These are phyloP conservation scores for Inga oerstediana DNA, from an alignment of 306 rosid species.

Conservation along the genomic window DNA sequence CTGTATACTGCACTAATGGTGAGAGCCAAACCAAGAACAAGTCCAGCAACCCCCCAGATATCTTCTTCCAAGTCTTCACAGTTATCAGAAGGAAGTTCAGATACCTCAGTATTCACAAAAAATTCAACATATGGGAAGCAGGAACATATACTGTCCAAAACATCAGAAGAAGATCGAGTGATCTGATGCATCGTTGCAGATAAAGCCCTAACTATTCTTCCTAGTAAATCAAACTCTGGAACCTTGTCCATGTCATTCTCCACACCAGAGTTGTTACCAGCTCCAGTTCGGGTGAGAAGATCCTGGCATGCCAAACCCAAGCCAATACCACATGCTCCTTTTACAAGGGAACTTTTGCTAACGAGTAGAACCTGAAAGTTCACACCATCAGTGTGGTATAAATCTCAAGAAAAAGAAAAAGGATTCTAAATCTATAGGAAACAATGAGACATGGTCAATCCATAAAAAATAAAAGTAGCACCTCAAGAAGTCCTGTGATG, in stretches of 20 bases:
- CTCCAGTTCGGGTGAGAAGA: slow-evolving; percentile 77
- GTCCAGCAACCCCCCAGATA: slow-evolving; percentile 96
- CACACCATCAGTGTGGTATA: slow-evolving; percentile 22
- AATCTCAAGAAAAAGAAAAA: not conserved
- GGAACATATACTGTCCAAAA: slow-evolving; percentile 62
- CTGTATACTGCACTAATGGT: slow-evolving; percentile 72
- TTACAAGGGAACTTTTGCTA: slow-evolving; percentile 81
- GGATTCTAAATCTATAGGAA: slow-evolving; percentile 1
- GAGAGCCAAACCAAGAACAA: slow-evolving; percentile 84
- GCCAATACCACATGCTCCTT: slow-evolving; percentile 96
- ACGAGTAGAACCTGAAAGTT: slow-evolving; percentile 67
- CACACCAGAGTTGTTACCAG: slow-evolving; percentile 50
- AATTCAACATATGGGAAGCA: slow-evolving; percentile 47
- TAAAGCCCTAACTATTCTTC: slow-evolving; percentile 62
- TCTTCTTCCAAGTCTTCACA: slow-evolving; percentile 72
- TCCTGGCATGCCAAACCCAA: slow-evolving; percentile 91
- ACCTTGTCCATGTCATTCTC: slow-evolving; percentile 47
- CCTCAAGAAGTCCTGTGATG: slow-evolving; percentile 87
- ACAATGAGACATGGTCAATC: slow-evolving; percentile 13
- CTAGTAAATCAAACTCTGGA: slow-evolving; percentile 67
- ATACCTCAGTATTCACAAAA: slow-evolving; percentile 39
- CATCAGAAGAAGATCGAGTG: slow-evolving; percentile 60
- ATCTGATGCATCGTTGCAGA: slow-evolving; percentile 53
- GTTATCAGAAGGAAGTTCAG: slow-evolving; percentile 47
- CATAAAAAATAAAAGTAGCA: slow-evolving; percentile 35